Percentiles rank a stretch among this genome's conserved stretches.
phyloP scores from a whole-genome alignment of 148 eudicot genomes.

The Cornus suecica region DNA sequence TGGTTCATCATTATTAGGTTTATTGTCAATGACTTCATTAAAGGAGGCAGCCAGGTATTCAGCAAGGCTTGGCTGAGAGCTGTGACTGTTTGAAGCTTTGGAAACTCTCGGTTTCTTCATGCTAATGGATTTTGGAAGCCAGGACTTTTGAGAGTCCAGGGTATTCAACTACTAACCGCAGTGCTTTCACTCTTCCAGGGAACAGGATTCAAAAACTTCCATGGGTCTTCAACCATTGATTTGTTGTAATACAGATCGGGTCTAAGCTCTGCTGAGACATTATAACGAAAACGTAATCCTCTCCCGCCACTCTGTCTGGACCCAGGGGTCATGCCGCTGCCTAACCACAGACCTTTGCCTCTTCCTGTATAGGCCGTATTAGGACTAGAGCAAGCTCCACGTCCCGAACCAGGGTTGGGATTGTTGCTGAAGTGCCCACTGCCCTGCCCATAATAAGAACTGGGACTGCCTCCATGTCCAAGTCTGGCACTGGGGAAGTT shows the following conservation, averaged over 20 bases:
- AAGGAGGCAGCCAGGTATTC: conserved; percentile 57
- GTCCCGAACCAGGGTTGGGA: conserved; percentile 34
- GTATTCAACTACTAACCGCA: conserved; percentile 6
- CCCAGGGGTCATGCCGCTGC: conserved; percentile 23
- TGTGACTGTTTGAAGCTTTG: conserved; percentile 13
- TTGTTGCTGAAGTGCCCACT: conserved; percentile 28
- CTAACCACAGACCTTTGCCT: conserved; percentile 42
- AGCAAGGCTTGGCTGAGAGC: conserved; percentile 57
- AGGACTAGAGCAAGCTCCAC: conserved; percentile 30
- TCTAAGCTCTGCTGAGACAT: conserved; percentile 28
- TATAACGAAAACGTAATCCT: conserved; percentile 29
- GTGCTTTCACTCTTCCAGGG: conserved; percentile 34
- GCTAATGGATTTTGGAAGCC: conserved; percentile 20
- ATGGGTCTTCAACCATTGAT: conserved; percentile 74
- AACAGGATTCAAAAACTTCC: conserved; percentile 54
- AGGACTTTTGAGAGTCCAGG: conserved; percentile 12
- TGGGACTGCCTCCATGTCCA: conserved; percentile 31
- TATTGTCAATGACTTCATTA: conserved; percentile 37
- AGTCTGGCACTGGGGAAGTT: conserved; percentile 17
- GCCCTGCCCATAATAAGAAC: conserved; percentile 26
- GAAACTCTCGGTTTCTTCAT: conserved; percentile 43
- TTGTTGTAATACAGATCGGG: conserved; percentile 33
- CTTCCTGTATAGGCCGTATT: conserved; percentile 33
- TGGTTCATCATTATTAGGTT: conserved; percentile 13
- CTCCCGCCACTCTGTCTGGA: conserved; percentile 39